phyloP scores from a whole-genome alignment of 805 yeast genomes.

The Cyberlindnera meyerae region DNA sequence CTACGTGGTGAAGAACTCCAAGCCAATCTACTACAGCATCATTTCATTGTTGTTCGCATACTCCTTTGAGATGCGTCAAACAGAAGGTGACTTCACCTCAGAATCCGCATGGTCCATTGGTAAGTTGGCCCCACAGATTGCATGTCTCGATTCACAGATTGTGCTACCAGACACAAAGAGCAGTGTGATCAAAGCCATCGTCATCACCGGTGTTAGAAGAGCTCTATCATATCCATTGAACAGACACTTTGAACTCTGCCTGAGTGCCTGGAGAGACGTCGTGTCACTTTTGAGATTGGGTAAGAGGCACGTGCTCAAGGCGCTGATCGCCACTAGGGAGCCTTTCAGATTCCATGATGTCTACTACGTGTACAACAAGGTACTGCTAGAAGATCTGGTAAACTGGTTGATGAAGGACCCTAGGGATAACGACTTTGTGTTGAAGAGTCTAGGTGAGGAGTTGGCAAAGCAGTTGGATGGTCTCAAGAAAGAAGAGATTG shows the following conservation, averaged over 20 bases:
- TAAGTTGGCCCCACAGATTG: constrained; percentile 71
- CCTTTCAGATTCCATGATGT: constrained; percentile 78
- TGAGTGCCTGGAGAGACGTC: constrained; percentile 72
- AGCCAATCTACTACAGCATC: constrained; percentile 57
- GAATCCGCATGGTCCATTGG: constrained; percentile 97
- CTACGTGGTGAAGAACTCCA: constrained; percentile 50
- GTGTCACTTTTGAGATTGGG: constrained; percentile 64
- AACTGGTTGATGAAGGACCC: constrained; percentile 63
- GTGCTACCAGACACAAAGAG: constrained; percentile 26
- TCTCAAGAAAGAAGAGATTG: constrained; percentile 42
- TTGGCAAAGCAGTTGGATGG: constrained; percentile 37
- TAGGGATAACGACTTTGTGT: constrained; percentile 50
- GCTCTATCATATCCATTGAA: constrained; percentile 78
- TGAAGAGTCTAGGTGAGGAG: constrained; percentile 66
- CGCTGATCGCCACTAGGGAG: constrained; percentile 59
- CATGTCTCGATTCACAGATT: constrained; percentile 62
- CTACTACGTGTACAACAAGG: constrained; percentile 76
- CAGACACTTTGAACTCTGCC: constrained; percentile 57
- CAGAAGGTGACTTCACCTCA: constrained; percentile 62
- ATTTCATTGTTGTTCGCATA: constrained; percentile 67
- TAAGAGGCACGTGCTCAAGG: constrained; percentile 55
- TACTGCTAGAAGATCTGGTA: constrained; percentile 72
- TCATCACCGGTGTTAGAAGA: constrained; percentile 63
- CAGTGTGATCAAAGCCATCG: constrained; percentile 43
- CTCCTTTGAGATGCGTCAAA: constrained; percentile 70